phyloP scores from a whole-genome alignment of 2,329 filamentous ascomycete genomes.

The Fusarium decemcellulare region DNA sequence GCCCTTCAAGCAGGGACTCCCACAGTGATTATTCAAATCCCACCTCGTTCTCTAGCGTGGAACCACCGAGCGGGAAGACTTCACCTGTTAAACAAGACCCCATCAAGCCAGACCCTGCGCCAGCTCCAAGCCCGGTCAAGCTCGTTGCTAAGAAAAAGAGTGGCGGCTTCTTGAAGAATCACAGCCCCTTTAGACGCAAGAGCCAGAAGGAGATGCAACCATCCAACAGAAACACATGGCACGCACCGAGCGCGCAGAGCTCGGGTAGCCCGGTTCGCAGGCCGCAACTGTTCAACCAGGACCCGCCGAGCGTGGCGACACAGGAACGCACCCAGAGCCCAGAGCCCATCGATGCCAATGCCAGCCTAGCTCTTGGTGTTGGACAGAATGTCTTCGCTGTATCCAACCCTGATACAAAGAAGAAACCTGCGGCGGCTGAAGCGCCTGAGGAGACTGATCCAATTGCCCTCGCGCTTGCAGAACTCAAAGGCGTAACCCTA shows the following conservation, averaged over 20 bases:
- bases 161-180: conserved; percentile 92
- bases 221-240: conserved; percentile 73
- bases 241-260: conserved; percentile 52
- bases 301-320: conserved; percentile 54
- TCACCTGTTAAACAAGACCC: conserved; percentile 80
- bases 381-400: conserved; percentile 98
- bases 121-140: conserved; percentile 68
- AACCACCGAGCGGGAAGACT: conserved; percentile 79
- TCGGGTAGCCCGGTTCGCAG: conserved; percentile 53
- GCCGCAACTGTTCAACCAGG: conserved; percentile 57
- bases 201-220: conserved; percentile 80
- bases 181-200: conserved; percentile 93
- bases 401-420: conserved; percentile 78
- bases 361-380: conserved; percentile 92
- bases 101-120: conserved; percentile 17
- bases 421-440: conserved; percentile 50
- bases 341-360: conserved; percentile 90
- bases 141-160: conserved; percentile 79
- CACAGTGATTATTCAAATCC: conserved; percentile 92
- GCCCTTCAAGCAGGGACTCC: conserved; percentile 88
- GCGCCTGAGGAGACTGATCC: conserved; percentile 81
- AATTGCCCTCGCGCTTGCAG: conserved; percentile 91
- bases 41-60: conserved; percentile 89
- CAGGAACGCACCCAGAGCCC: conserved; percentile 73
- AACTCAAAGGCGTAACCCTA: conserved; percentile 85